Evolutionary conservation across 2,329 filamentous ascomycete genomes (phyloP).

Genomic region (Pestalotiopsis sp.): DNA sequence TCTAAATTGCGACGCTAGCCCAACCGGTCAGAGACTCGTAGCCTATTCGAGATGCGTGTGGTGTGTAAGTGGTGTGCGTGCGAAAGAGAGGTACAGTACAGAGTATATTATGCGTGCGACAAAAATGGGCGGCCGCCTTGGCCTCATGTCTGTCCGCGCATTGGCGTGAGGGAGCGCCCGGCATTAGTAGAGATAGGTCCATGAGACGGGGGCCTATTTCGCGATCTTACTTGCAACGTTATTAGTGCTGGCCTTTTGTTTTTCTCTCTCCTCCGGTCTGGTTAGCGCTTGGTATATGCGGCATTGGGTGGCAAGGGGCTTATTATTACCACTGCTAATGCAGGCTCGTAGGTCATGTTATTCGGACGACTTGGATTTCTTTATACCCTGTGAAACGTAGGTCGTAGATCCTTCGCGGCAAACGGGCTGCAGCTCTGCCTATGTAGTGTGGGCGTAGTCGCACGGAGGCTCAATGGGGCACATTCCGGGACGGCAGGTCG

Average conservation of each 20-base stretch:
- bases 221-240: background rate
- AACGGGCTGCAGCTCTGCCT: background rate
- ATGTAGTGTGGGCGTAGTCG: background rate
- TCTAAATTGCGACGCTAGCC: constrained; percentile 8
- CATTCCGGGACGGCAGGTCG: background rate
- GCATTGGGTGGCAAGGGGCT: background rate
- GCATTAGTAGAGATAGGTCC: background rate
- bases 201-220: background rate
- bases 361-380: background rate
- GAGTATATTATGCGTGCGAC: background rate
- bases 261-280: background rate
- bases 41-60: background rate
- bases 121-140: background rate
- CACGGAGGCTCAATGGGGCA: background rate
- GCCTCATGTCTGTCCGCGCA: background rate
- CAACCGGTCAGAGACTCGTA: constrained; percentile 6
- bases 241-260: background rate
- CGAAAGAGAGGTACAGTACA: background rate
- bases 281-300: background rate
- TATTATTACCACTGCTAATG: background rate
- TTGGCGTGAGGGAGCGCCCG: background rate
- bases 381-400: background rate
- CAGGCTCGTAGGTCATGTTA: background rate
- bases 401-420: background rate
- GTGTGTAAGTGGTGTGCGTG: background rate